Conservation (phyloP, 1,284 basidiomycete genomes). For the Spongispora temasekensis region DNA sequence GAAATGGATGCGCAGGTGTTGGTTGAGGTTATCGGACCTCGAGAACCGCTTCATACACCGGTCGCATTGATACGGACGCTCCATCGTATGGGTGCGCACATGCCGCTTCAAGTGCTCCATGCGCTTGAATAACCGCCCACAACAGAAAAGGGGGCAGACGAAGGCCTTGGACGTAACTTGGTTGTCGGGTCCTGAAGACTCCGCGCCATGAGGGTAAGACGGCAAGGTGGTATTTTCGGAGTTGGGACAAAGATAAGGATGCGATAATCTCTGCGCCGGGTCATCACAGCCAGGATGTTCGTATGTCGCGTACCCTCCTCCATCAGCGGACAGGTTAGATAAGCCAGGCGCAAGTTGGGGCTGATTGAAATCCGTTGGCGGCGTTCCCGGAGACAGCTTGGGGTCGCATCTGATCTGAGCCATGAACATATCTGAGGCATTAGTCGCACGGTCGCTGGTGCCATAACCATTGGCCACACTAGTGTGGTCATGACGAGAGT, state of each 20-base stretch:
- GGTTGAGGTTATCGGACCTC: slow-evolving; percentile 81
- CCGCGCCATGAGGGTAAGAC: slow-evolving; percentile 25
- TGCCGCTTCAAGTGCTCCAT: slow-evolving; percentile 89
- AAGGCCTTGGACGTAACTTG: slow-evolving; percentile 60
- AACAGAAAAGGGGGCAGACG: slow-evolving; percentile 78
- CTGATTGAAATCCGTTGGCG: slow-evolving; percentile 20
- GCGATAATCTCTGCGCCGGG: slow-evolving; percentile 18
- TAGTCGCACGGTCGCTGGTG: slow-evolving; percentile 36
- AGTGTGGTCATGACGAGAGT: slow-evolving; percentile 19
- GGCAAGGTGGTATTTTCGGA: slow-evolving; percentile 18
- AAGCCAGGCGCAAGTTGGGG: slow-evolving; percentile 25
- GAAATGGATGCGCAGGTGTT: slow-evolving; percentile 79
- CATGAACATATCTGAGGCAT: slow-evolving; percentile 64
- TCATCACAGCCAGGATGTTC: slow-evolving; percentile 22
- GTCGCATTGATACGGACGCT: slow-evolving; percentile 76
- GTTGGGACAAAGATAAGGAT: slow-evolving; percentile 19
- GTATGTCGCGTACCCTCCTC: slow-evolving; percentile 22
- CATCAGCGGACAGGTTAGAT: slow-evolving; percentile 21
- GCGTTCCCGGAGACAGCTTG: slow-evolving; percentile 23
- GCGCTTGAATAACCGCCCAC: slow-evolving; percentile 83
- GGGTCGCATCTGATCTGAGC: slow-evolving; percentile 61
- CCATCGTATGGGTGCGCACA: slow-evolving; percentile 87
- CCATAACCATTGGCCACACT: slow-evolving; percentile 39
- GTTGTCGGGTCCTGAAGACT: slow-evolving; percentile 18
- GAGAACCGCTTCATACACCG: slow-evolving; percentile 80